A percentile compares a stretch with the other conserved stretches of the same genome.
Conservation (phyloP, 768 basidiomycete genomes). For the Pleurotus tuber-regium region DNA sequence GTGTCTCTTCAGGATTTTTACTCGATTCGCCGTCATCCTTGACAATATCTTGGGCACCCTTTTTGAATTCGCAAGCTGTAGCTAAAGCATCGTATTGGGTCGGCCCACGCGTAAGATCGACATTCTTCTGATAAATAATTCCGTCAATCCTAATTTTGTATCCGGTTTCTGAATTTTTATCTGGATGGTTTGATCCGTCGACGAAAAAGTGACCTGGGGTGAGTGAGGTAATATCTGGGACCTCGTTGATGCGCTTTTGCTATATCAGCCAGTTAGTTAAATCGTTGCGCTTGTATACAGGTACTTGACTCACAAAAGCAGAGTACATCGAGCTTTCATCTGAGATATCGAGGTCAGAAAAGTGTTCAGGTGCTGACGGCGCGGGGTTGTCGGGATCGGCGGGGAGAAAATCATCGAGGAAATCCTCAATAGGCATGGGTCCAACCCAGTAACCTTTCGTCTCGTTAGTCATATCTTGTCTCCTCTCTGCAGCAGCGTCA, state of each 20-base stretch:
- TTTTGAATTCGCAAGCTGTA: not conserved
- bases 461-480: not conserved
- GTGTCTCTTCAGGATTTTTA: not conserved
- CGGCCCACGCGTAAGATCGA: slow-evolving; percentile 2
- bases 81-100: slow-evolving; percentile 14
- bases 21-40: not conserved
- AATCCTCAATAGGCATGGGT: slow-evolving; percentile 12
- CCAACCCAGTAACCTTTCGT: slow-evolving; percentile 12
- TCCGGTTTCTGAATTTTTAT: not conserved
- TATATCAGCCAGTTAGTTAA: not conserved
- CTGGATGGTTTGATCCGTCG: slow-evolving; percentile 13
- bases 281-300: slow-evolving; percentile 11
- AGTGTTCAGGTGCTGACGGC: not conserved
- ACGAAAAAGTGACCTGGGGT: slow-evolving; percentile 11
- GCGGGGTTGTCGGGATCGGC: not conserved
- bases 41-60: not conserved
- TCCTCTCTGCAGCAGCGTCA: too few species aligned
- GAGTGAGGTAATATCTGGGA: not conserved
- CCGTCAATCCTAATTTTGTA: slow-evolving; percentile 6
- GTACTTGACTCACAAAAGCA: slow-evolving; percentile 10
- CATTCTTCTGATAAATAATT: slow-evolving; percentile 2
- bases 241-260: slow-evolving; percentile 5
- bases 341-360: not conserved
- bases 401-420: slow-evolving; percentile 8
- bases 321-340: not conserved